Evolutionary conservation across 495 filamentous ascomycete genomes (phyloP).

Genomic region (Xylaria bambusicola): DNA sequence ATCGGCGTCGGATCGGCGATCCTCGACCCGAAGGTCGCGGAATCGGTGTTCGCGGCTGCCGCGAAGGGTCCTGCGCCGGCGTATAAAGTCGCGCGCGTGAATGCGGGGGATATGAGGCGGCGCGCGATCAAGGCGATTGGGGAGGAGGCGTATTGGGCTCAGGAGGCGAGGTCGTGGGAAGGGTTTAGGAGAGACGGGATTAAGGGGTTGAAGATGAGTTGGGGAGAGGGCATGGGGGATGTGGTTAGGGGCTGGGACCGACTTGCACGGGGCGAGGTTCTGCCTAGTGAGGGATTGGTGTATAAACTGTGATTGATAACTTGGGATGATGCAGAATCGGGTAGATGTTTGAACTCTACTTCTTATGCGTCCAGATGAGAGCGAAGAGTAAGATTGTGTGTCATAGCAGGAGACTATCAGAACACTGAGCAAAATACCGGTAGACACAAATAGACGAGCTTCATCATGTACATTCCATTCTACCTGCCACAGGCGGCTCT

Average conservation of each 20-base stretch:
- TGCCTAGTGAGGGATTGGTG: conserved; percentile 46
- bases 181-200: conserved; percentile 36
- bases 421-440: background rate
- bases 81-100: conserved; percentile 38
- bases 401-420: no score
- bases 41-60: conserved; percentile 1
- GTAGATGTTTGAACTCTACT: background rate
- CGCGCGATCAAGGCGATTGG: conserved; percentile 37
- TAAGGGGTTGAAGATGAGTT: conserved; percentile 40
- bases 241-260: conserved; percentile 49
- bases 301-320: conserved; percentile 31
- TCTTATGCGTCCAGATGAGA: no score
- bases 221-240: conserved; percentile 46
- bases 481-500: no score
- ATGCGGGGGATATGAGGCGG: conserved; percentile 46
- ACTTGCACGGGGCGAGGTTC: conserved; percentile 41
- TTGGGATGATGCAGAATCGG: background rate
- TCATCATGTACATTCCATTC: background rate
- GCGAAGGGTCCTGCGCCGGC: conserved; percentile 3
- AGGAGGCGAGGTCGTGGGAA: conserved; percentile 34
- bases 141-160: conserved; percentile 35
- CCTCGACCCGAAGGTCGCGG: conserved; percentile 31
- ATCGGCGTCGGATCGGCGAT: conserved; percentile 39
- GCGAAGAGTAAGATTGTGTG: no score
- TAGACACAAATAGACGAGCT: background rate